phyloP scores from a whole-genome alignment of 2,329 filamentous ascomycete genomes.

The Neodidymelliopsis sp. region DNA sequence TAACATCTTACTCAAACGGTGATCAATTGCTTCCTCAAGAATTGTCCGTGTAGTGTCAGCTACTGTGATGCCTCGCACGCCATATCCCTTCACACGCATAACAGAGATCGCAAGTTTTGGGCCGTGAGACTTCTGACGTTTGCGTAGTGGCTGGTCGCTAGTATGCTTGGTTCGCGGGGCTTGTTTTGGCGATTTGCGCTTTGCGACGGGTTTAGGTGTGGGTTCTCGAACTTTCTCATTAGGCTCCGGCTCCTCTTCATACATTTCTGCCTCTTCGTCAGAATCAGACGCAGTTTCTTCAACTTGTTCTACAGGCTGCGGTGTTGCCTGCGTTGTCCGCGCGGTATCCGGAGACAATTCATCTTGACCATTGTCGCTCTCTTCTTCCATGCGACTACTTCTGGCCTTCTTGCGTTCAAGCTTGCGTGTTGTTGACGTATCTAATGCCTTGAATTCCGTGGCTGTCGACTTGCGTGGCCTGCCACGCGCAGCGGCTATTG shows the following conservation, averaged over 20 bases:
- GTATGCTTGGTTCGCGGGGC: constrained; percentile 19
- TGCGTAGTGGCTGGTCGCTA: constrained; percentile 34
- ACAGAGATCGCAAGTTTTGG: constrained; percentile 40
- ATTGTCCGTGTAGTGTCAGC: constrained; percentile 62
- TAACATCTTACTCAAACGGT: constrained; percentile 53
- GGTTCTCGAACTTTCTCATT: constrained; percentile 22
- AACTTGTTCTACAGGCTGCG: constrained; percentile 1
- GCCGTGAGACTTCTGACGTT: constrained; percentile 39
- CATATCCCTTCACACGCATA: constrained; percentile 50
- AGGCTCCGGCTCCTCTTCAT: constrained; percentile 27
- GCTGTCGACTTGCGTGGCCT: constrained; percentile 21
- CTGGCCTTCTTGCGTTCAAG: constrained; percentile 14
- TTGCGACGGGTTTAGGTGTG: constrained; percentile 20
- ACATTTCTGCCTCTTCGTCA: constrained; percentile 4
- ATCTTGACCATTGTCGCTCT: constrained; percentile 20
- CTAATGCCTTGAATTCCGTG: constrained; percentile 10
- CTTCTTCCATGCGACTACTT: constrained; percentile 8
- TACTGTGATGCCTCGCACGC: constrained; percentile 53
- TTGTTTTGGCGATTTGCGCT: constrained; percentile 22
- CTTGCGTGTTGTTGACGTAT: constrained; percentile 24
- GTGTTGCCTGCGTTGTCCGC: constrained; percentile 7
- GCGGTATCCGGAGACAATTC: constrained; percentile 32
- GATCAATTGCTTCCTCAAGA: constrained; percentile 59
- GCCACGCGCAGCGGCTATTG: constrained; percentile 10
- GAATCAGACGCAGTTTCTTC: not conserved